phyloP scores from a whole-genome alignment of 768 basidiomycete species.

The Gloeopeniophorella convolvens region DNA sequence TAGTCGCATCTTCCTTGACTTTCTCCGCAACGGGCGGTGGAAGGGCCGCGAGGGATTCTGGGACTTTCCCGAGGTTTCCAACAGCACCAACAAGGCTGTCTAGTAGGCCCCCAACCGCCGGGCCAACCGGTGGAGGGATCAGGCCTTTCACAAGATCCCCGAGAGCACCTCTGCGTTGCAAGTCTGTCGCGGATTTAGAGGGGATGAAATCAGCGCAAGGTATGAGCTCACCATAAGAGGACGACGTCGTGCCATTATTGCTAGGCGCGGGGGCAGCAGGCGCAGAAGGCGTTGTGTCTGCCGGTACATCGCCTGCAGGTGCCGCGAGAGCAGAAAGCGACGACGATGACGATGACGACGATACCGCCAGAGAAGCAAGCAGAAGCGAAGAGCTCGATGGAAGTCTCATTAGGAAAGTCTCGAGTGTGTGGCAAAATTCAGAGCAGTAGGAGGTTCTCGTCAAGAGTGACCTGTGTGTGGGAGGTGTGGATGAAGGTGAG shows the following conservation, averaged over 20 bases:
- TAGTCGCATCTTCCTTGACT: too few species aligned
- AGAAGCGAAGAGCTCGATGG: constrained; percentile 30
- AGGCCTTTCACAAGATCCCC: too few species aligned
- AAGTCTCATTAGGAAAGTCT: constrained; percentile 25
- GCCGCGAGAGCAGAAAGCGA: constrained; percentile 29
- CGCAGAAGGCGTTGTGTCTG: not conserved
- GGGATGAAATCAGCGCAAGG: not conserved
- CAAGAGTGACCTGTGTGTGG: constrained; percentile 18
- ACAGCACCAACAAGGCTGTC: too few species aligned
- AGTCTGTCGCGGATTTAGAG: constrained; percentile 3
- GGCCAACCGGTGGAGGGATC: too few species aligned
- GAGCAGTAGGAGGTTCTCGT: constrained; percentile 9
- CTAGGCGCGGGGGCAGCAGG: constrained; percentile 7
- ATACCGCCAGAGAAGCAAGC: constrained; percentile 27
- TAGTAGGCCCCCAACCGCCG: too few species aligned
- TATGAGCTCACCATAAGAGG: not conserved
- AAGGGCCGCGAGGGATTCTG: too few species aligned
- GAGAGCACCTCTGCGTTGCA: not conserved
- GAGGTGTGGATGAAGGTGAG: not conserved
- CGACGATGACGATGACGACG: constrained; percentile 24
- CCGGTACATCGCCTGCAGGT: constrained; percentile 18
- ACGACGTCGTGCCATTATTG: not conserved
- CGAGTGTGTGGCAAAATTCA: constrained; percentile 3
- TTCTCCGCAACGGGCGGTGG: too few species aligned
- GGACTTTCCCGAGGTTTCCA: too few species aligned